These are phyloP conservation scores for Aureobasidium sp. DNA, from an alignment of 2,329 filamentous ascomycete genomes.

Conservation along the genomic window DNA sequence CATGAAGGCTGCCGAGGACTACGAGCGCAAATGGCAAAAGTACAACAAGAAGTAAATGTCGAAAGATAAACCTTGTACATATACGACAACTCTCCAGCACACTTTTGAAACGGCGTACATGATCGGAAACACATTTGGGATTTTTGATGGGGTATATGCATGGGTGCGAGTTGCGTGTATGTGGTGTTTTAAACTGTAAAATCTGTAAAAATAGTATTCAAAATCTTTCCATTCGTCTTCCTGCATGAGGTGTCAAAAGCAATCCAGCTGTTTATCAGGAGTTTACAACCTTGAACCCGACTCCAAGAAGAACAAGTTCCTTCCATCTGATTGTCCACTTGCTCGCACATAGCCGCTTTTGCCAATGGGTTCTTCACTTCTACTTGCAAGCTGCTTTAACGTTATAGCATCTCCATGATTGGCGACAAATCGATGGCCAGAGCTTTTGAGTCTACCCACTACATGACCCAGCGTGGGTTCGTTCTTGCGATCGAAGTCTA, in stretches of 20 bases:
- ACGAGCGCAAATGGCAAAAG: conserved; percentile 12
- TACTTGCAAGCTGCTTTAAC: conserved; percentile 36
- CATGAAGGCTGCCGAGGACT: conserved; percentile 13
- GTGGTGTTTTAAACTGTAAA: too few relatives aligned
- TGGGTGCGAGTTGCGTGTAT: too few relatives aligned
- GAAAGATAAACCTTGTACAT: neutral
- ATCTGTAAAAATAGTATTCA: too few relatives aligned
- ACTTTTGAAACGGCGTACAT: too few relatives aligned
- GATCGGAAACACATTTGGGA: too few relatives aligned
- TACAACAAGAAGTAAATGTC: conserved; percentile 7
- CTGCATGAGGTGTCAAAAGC: too few relatives aligned
- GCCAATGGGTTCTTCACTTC: conserved; percentile 40
- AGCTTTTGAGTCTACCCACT: conserved; percentile 42
- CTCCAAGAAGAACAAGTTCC: conserved; percentile 29
- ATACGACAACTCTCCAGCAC: neutral
- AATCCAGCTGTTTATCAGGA: too few relatives aligned
- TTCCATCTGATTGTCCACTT: conserved; percentile 20
- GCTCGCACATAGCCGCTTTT: conserved; percentile 36
- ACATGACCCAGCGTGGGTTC: conserved; percentile 40
- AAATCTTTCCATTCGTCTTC: too few relatives aligned
- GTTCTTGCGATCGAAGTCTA: conserved; percentile 46
- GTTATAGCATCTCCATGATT: conserved; percentile 47
- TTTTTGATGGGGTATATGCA: too few relatives aligned
- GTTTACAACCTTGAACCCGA: neutral
- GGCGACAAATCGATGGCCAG: conserved; percentile 43